Base-by-base conservation (phyloP, 768 basidiomycete species). In the Gymnopilus dilepis region DNA sequence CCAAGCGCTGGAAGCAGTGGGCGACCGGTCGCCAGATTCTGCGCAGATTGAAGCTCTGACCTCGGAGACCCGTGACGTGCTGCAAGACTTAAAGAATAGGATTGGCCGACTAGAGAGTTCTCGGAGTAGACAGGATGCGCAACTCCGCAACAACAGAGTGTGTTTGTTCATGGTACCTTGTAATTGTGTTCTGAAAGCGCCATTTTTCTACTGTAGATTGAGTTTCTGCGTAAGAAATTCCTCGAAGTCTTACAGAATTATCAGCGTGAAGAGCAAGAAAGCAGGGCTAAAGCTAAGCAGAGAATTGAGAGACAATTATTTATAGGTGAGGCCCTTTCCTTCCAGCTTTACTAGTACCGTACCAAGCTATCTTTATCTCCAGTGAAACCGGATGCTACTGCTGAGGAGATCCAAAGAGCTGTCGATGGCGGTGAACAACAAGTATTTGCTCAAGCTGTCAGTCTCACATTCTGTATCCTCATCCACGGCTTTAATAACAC, bases 301-400 rank as follows among this genome's bases (percentile, higher is more conserved):
- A 81, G 89, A 48, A 81, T 90, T 57, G 90, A 88, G 73, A 80
- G 91, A 43, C 90, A 95, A 73, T 82, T 91, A 71, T 87, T 83
- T 70, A 94, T 95, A 58, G 91, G 90, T 88, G 61, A 56, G 76
- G 68, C n/a, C 11, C 31, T 28, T 4, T 30, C 6, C 17, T n/a
- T 21, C 17, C 31, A 40, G 34, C 17, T 1, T 33, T 13, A 8
- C 8, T 40, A 8, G 38, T 28, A 21, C 19, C 45, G 8, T 31
- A 11, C 31, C 47, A 22, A 37, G 22, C 26, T 24, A 26, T 24
- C 26, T 47, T 31, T 19, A 12, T 45, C 9, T 51, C 30, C 58
- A 92, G 94, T 94, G 47, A 95, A 96, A 74, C 92, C 93, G 2
- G 86, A 94, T 67, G 95, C 95, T 19, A 87, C 92, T 28, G 84